Evolutionary conservation across 148 eudicot species (phyloP).

Genomic region (Rheum nobile): DNA sequence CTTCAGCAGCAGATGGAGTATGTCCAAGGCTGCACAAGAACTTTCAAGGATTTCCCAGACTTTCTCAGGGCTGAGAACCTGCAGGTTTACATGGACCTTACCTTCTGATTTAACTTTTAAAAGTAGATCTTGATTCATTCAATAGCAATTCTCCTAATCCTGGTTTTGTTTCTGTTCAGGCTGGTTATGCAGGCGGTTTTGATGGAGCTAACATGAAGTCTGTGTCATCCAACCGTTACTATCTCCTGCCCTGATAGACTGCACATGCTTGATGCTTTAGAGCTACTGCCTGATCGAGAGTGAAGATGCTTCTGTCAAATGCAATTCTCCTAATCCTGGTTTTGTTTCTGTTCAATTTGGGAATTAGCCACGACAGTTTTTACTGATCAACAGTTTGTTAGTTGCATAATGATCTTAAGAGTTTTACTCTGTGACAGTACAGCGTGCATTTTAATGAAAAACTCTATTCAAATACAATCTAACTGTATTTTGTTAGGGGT

Average conservation of each 20-base stretch:
- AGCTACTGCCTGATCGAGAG: background rate
- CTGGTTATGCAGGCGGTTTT: background rate
- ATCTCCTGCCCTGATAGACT: background rate
- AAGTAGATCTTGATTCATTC: background rate
- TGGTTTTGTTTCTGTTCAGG: background rate
- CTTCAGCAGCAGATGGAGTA: background rate
- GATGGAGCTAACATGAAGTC: background rate
- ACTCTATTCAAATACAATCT: no score
- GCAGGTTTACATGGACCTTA: background rate
- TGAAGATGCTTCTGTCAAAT: background rate
- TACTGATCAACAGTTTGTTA: no score
- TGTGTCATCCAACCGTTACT: no score
- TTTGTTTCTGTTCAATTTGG: no score
- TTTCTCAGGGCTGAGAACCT: background rate
- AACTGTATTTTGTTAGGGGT: no score
- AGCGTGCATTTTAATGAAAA: no score
- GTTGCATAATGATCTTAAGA: no score
- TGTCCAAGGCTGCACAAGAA: background rate
- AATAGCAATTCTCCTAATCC: background rate
- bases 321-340: no score
- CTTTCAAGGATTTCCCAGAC: background rate
- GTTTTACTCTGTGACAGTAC: no score
- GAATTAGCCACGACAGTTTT: no score
- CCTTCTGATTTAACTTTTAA: background rate
- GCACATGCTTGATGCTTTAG: background rate